Conservation (phyloP, 164 flowering plant genomes). For the Tetrastigma voinierianum region DNA sequence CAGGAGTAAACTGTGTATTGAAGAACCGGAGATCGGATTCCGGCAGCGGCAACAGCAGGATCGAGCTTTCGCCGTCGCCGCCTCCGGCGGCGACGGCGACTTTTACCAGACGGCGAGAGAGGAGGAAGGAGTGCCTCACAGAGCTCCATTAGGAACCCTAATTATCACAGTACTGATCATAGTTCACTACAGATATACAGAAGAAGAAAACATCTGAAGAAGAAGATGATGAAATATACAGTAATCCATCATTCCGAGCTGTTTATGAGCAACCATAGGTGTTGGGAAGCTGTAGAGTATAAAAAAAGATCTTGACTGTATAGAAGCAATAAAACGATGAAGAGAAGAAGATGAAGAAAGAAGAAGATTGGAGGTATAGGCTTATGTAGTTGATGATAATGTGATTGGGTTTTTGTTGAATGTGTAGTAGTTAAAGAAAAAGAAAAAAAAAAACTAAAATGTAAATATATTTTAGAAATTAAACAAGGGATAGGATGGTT, state of each 20-base stretch:
- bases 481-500: too few relatives aligned
- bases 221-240: background rate
- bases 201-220: too few relatives aligned
- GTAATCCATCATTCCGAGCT: background rate
- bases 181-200: background rate
- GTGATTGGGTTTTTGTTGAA: background rate
- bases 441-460: background rate
- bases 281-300: background rate
- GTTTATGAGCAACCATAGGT: background rate
- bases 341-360: background rate
- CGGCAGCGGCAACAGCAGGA: conserved; percentile 11
- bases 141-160: conserved; percentile 48
- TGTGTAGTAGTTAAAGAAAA: background rate
- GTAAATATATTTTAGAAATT: background rate
- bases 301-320: too few relatives aligned
- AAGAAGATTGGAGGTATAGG: background rate
- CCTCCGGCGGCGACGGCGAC: conserved; percentile 26
- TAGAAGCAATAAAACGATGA: background rate
- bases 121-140: conserved; percentile 55
- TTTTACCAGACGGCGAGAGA: conserved; percentile 34
- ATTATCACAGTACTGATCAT: conserved; percentile 19
- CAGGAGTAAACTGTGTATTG: conserved; percentile 4
- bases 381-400: background rate
- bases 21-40: conserved; percentile 24
- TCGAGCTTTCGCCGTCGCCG: conserved; percentile 50